Percentiles rank a stretch among this genome's conserved stretches.
These are phyloP conservation scores for Protomyces gravidus DNA, from an alignment of 1,139 yeast genomes.

Conservation along the genomic window DNA sequence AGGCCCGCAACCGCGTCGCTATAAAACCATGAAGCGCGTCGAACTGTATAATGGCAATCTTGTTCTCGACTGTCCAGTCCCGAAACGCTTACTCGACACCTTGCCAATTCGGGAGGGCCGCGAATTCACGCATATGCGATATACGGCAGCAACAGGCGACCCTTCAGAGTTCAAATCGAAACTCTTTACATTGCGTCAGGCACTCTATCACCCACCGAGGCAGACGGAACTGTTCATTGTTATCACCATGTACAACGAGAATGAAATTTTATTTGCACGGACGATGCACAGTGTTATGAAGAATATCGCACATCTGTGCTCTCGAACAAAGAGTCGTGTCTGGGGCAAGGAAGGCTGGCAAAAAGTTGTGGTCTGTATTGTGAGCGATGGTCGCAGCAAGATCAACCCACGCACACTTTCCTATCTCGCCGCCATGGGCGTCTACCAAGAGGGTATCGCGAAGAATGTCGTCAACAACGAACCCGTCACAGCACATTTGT, in stretches of 20 bases:
- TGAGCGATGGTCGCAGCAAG: conserved; percentile 72
- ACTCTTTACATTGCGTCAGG: conserved; percentile 63
- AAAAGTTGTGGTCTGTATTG: conserved; percentile 66
- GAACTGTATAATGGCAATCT: conserved; percentile 64
- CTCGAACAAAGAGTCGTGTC: conserved; percentile 49
- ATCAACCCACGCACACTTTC: conserved; percentile 62
- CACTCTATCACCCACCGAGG: conserved; percentile 61
- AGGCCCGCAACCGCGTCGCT: conserved; percentile 38
- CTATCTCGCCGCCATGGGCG: conserved; percentile 66
- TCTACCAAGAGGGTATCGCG: conserved; percentile 78
- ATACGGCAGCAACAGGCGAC: conserved; percentile 77
- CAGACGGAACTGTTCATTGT: conserved; percentile 69
- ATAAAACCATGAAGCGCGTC: conserved; percentile 49
- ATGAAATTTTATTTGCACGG: conserved; percentile 64
- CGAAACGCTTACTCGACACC: conserved; percentile 54
- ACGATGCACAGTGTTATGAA: conserved; percentile 74
- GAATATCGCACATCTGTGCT: conserved; percentile 60
- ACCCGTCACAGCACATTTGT: conserved; percentile 66
- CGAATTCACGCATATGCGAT: conserved; percentile 72
- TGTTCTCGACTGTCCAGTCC: conserved; percentile 75
- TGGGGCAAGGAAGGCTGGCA: conserved; percentile 86
- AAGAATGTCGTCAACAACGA: conserved; percentile 68
- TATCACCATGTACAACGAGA: conserved; percentile 77
- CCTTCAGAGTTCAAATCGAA: conserved; percentile 58
- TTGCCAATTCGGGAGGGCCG: conserved; percentile 54